Evolutionary conservation across 2,329 filamentous ascomycete species (phyloP), one percentile per base, ranked within the genome.

Genomic region (Alternaria sp.): DNA sequence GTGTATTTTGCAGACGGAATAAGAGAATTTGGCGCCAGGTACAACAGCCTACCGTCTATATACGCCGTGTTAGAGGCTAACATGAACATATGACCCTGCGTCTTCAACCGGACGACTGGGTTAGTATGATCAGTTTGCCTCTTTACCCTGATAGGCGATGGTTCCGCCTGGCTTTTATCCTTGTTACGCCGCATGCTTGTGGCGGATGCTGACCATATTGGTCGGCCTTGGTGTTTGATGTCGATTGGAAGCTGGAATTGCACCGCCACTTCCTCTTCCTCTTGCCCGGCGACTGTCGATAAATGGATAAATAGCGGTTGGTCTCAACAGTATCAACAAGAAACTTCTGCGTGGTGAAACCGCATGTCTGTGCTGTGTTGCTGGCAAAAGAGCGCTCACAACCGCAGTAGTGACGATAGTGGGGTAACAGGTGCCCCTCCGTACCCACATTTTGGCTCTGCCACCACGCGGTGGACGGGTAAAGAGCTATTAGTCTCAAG

Each of bases 31-130:
- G 62, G 58, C 61, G 58, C 56, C 57, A 62, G 54, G 54, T 57
- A 54, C 59, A 59, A 52, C 56, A 54, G 51, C 56, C 62, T 62
- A 39, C 58, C 65, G 64, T 65, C 62, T 65, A 69, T 67, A 66
- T 67, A 68, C 63, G 56, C 56, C 62, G 57, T 63, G 52, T 65
- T 62, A 66, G 60, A 69, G 56, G 54, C 64, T 67, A 68, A 67
- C 57, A 51, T 43, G 53, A 41, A 16, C 59, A 65, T 58, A 64
- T 61, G 64, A 63, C 56, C 61, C 61, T 68, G 62, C 65, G 57
- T 65, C 64, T 69, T 71, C 69, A 65, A 62, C 69, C 69, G 66
- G 60, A 59, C 46, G 57, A 54, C 58, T 62, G 60, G 59, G 61
- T 56, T 54, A 52, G 34, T 51, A 55, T 60, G 32, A 49, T 30